These are phyloP conservation scores for Xerocomus amazonicus DNA, from an alignment of 1,284 basidiomycete genomes.

Conservation along the genomic window DNA sequence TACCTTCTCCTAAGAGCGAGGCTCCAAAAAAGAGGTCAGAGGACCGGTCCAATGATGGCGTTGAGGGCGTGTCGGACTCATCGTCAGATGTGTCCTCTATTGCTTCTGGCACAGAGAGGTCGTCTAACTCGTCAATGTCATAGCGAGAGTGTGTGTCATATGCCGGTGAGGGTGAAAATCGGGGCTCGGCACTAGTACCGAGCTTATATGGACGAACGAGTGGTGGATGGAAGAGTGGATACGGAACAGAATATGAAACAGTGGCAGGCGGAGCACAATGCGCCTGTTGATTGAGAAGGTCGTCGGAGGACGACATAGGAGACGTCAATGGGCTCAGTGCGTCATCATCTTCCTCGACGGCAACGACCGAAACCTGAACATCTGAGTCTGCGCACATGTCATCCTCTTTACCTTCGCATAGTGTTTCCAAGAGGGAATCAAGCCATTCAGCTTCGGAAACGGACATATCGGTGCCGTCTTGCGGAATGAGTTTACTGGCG, in stretches of 20 bases:
- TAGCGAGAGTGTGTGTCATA: conserved; percentile 58
- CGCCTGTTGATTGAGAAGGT: conserved; percentile 50
- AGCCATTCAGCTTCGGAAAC: conserved; percentile 73
- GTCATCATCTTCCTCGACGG: conserved; percentile 53
- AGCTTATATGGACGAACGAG: conserved; percentile 48
- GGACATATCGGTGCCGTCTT: conserved; percentile 34
- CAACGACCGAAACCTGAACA: conserved; percentile 38
- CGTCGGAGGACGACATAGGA: conserved; percentile 70
- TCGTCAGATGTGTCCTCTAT: conserved; percentile 81
- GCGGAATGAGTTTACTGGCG: conserved; percentile 52
- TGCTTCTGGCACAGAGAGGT: conserved; percentile 67
- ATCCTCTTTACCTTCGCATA: conserved; percentile 61
- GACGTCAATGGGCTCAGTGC: conserved; percentile 57
- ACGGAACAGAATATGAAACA: conserved; percentile 60
- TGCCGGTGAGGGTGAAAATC: conserved; percentile 38
- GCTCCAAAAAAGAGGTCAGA: conserved; percentile 44
- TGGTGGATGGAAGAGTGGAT: conserved; percentile 59
- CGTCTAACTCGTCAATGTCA: conserved; percentile 59
- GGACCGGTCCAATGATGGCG: conserved; percentile 56
- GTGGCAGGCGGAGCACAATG: conserved; percentile 48
- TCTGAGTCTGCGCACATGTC: conserved; percentile 48
- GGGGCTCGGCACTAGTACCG: conserved; percentile 38
- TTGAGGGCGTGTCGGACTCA: conserved; percentile 66
- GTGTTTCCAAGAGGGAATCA: conserved; percentile 68
- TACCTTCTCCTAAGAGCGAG: conserved; percentile 49